Evolutionary conservation across 2,329 filamentous ascomycete species (phyloP).

Genomic region (Clarireedia paspali): DNA sequence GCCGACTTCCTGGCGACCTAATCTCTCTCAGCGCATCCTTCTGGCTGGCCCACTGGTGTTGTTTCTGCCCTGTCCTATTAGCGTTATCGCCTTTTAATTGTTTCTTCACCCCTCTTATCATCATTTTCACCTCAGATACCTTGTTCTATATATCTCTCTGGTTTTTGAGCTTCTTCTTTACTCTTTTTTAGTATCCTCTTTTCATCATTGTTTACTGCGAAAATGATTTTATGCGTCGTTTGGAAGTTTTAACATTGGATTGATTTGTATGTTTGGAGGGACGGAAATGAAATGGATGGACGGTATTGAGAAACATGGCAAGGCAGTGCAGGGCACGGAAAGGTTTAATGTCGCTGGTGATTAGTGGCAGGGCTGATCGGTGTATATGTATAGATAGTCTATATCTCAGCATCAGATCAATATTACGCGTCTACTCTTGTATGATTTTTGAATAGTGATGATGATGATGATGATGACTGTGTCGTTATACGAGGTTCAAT

Average conservation of each 20-base stretch:
- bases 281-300: slow-evolving; percentile 6
- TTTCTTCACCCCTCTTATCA: slow-evolving; percentile 22
- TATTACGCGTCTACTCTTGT: slow-evolving; percentile 6
- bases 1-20: slow-evolving; percentile 20
- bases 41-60: slow-evolving; percentile 31
- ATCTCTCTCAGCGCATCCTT: slow-evolving; percentile 22
- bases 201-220: slow-evolving; percentile 12
- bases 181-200: background rate
- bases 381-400: slow-evolving; percentile 17
- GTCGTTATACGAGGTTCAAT: no score
- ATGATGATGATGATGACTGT: background rate
- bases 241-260: slow-evolving; percentile 11
- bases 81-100: slow-evolving; percentile 23
- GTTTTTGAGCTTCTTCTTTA: slow-evolving; percentile 14
- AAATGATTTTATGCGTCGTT: slow-evolving; percentile 12
- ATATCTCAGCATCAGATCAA: slow-evolving; percentile 14
- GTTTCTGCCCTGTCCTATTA: slow-evolving; percentile 29
- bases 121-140: slow-evolving; percentile 41
- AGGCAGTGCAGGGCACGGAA: slow-evolving; percentile 7
- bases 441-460: background rate
- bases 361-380: slow-evolving; percentile 4
- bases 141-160: slow-evolving; percentile 47
- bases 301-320: background rate
- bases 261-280: slow-evolving; percentile 9
- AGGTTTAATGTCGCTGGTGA: slow-evolving; percentile 9